These are phyloP conservation scores for Fraxinus cuspidata DNA, from an alignment of 257 asterid species.

Conservation along the genomic window DNA sequence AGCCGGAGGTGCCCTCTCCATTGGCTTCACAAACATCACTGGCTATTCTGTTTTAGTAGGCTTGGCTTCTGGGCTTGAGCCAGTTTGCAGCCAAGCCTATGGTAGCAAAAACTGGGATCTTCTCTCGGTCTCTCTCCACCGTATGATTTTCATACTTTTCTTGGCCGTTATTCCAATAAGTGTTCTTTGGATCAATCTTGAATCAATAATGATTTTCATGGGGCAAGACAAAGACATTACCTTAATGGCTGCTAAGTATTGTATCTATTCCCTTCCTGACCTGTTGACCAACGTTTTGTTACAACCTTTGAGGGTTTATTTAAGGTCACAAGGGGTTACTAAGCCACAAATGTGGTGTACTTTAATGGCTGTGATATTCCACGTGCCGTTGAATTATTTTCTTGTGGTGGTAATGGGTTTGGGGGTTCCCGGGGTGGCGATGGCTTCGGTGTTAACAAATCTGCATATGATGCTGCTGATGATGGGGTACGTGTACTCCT, in stretches of 20 bases:
- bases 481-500: constrained; percentile 65
- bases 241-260: constrained; percentile 63
- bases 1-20: constrained; percentile 88
- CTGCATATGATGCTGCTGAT: constrained; percentile 72
- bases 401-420: constrained; percentile 60
- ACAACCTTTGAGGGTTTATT: constrained; percentile 73
- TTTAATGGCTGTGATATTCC: constrained; percentile 63
- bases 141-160: constrained; percentile 68
- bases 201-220: constrained; percentile 68
- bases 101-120: constrained; percentile 75
- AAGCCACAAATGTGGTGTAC: constrained; percentile 94
- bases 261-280: constrained; percentile 76
- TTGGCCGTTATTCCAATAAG: constrained; percentile 66
- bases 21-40: constrained; percentile 86
- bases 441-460: constrained; percentile 82
- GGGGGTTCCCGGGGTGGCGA: constrained; percentile 82
- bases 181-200: constrained; percentile 67
- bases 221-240: constrained; percentile 82
- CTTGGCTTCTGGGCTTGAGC: constrained; percentile 84
- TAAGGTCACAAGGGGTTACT: constrained; percentile 87
- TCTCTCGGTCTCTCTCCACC: constrained; percentile 64
- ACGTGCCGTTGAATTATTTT: constrained; percentile 65
- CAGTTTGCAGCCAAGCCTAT: constrained; percentile 86
- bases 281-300: constrained; percentile 65
- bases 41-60: constrained; percentile 85